phyloP scores from a whole-genome alignment of 192 early-diverging fungal genomes.

The Rhizophagus clarus region DNA sequence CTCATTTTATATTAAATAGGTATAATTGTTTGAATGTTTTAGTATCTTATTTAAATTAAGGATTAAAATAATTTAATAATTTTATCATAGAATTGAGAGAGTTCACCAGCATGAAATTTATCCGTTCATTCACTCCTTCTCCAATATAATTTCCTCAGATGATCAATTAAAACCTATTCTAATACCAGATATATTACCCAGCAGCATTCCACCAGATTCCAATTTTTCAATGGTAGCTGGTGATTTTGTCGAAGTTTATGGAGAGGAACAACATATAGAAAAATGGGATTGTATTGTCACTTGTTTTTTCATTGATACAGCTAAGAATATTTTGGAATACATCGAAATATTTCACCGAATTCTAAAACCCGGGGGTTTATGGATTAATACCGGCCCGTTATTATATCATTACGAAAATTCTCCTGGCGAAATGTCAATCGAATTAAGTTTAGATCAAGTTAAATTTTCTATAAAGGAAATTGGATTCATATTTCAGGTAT shows the following conservation, averaged over 20 bases:
- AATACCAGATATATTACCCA: slow-evolving; percentile 86
- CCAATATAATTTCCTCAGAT: slow-evolving; percentile 62
- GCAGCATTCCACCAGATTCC: slow-evolving; percentile 61
- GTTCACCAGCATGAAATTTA: slow-evolving; percentile 72
- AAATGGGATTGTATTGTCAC: slow-evolving; percentile 90
- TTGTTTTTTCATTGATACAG: slow-evolving; percentile 98
- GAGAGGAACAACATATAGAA: slow-evolving; percentile 45
- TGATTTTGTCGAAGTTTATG: slow-evolving; percentile 94
- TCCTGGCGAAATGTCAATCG: slow-evolving; percentile 78
- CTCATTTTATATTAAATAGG: slow-evolving; percentile 94
- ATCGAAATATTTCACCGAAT: slow-evolving; percentile 78
- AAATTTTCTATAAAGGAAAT: slow-evolving; percentile 55
- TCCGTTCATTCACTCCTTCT: slow-evolving; percentile 93
- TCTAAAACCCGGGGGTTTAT: slow-evolving; percentile 76
- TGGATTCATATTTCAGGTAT: slow-evolving; percentile 75
- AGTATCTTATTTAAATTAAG: not conserved
- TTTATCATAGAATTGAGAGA: slow-evolving; percentile 44
- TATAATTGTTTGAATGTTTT: slow-evolving; percentile 6
- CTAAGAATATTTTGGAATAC: slow-evolving; percentile 89
- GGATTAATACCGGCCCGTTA: slow-evolving; percentile 89
- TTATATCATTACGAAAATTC: slow-evolving; percentile 95
- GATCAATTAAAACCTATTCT: slow-evolving; percentile 67
- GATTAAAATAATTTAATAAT: not conserved
- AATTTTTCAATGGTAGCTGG: slow-evolving; percentile 98
- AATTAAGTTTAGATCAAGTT: slow-evolving; percentile 86